Percentiles rank a stretch among this genome's conserved stretches.
These are phyloP conservation scores for Funneliformis caledonium DNA, from an alignment of 371 early-diverging fungal species.

Conservation along the genomic window DNA sequence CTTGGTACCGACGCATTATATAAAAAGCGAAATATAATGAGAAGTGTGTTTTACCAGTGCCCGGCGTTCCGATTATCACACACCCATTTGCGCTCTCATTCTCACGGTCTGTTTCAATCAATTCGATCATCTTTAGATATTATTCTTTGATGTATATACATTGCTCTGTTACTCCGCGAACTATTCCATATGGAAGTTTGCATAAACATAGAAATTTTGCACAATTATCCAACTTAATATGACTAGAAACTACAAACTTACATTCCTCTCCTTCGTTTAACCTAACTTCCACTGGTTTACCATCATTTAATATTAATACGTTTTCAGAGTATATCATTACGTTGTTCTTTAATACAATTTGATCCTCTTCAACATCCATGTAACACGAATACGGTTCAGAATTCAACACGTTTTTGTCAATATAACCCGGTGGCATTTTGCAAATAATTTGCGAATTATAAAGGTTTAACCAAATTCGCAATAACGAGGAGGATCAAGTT, in stretches of 20 bases:
- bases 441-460: neutral
- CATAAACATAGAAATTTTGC: neutral
- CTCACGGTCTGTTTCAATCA: neutral
- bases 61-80: neutral
- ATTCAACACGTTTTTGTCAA: neutral
- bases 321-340: neutral
- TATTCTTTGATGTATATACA: neutral
- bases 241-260: neutral
- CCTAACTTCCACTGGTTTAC: neutral
- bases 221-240: neutral
- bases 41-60: slow-evolving; percentile 13
- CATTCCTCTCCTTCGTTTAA: neutral
- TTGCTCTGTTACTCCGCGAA: neutral
- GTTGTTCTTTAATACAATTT: neutral
- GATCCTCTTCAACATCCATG: neutral
- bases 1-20: neutral
- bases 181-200: neutral
- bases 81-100: neutral
- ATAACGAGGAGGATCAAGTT: neutral
- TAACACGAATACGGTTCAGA: neutral
- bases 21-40: slow-evolving; percentile 14
- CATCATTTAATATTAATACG: neutral
- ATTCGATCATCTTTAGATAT: neutral
- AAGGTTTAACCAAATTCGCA: neutral
- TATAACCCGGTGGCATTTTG: neutral